Base-by-base conservation (phyloP, 1,284 basidiomycete genomes). In the Ceratobasidium sp. region DNA sequence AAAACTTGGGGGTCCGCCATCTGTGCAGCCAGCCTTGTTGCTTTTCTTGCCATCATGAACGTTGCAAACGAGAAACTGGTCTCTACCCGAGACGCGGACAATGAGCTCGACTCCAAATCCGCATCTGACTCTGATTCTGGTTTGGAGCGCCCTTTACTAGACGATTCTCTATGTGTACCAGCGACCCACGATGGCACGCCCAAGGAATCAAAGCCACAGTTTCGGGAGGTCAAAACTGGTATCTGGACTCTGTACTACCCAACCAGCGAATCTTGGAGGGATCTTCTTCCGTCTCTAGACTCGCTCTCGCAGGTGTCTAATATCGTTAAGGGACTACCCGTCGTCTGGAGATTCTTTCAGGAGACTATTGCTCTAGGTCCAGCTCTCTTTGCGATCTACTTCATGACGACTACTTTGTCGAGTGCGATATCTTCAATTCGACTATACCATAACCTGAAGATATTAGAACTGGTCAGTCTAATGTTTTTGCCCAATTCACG, bases 161-260 rank as follows among this genome's bases (percentile, higher is more conserved):
- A 65, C 29, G 45, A 65, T 47, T 19, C n/a, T 45, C n/a, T 48
- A 19, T 44, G n/a, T 31, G 11, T 11, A 41, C 36, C 47, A 15
- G 63, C 19, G 19, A 17, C 31, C 9, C 36, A 27, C 27, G 47
- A 65, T 8, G 19, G 27, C 19, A n/a, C 48, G 48, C 3, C 15
- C 14, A 65, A 65, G 9, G 63, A 50, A n/a, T n/a, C 24, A 22
- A 65, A 50, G 47, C 22, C 24, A 5, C 27, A 51, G 63, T 71
- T 47, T 44, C 27, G 36, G 14, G 44, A 59, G 24, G n/a, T 48
- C 8, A 57, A 71, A 41, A 4, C 24, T 47, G 67, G 67, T 7
- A 29, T 54, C 5, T 71, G 67, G 67, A 71, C 67, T 29, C 41
- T 71, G 27, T 71, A 71, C 44, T 71, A 47, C 24, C 5, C 19